Percentiles rank a stretch among this genome's conserved stretches.
Conservation (phyloP, 176 grass and related monocot species). For the Zoysia japonica region DNA sequence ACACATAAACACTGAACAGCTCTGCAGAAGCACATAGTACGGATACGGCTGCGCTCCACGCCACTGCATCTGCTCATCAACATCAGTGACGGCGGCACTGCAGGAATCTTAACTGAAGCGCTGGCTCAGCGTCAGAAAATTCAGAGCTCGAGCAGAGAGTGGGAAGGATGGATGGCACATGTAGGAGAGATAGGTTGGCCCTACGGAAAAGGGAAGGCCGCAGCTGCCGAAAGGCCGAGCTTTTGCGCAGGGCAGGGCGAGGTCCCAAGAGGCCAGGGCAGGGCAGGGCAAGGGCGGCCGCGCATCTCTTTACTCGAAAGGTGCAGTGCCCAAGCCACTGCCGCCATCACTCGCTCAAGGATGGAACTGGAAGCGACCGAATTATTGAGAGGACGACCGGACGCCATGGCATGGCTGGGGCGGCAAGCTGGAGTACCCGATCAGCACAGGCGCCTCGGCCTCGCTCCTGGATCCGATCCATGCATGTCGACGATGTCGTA, state of each 20-base stretch:
- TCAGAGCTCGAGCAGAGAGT: background rate
- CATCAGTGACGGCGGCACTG: background rate
- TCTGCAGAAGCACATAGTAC: background rate
- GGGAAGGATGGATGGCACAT: constrained; percentile 31
- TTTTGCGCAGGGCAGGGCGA: constrained; percentile 8
- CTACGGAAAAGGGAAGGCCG: constrained; percentile 55
- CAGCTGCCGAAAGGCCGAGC: constrained; percentile 50
- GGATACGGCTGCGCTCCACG: background rate
- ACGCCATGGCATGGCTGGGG: background rate
- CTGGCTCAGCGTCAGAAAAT: constrained; percentile 24
- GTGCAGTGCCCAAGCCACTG: background rate
- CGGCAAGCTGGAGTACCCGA: too few relatives aligned
- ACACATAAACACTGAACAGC: background rate
- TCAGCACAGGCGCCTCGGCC: background rate
- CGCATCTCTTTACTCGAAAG: background rate
- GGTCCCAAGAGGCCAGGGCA: too few relatives aligned
- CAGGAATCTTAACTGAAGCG: constrained; percentile 32
- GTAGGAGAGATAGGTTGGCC: constrained; percentile 46
- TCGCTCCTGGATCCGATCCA: background rate
- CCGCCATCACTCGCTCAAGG: constrained; percentile 23
- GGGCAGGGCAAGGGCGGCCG: too few relatives aligned
- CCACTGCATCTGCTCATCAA: constrained; percentile 16
- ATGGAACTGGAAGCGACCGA: background rate
- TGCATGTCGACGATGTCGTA: background rate
- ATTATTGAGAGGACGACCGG: constrained; percentile 12